Evolutionary conservation across 2,329 filamentous ascomycete species (phyloP).

Genomic region (Ophiostoma quercus): DNA sequence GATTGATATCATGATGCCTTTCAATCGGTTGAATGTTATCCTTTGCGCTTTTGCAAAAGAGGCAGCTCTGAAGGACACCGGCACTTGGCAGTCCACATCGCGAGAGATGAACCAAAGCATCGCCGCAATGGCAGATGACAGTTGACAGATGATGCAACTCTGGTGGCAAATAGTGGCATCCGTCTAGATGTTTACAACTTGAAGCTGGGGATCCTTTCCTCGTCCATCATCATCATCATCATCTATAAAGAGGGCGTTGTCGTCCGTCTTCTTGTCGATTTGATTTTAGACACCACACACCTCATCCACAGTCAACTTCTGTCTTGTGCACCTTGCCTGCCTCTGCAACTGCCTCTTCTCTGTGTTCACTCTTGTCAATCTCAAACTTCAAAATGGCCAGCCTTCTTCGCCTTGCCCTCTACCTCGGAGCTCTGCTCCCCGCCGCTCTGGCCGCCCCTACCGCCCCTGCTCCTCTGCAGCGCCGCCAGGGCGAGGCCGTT

Average conservation of each 20-base stretch:
- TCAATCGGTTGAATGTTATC: not conserved
- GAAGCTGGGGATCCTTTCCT: not conserved
- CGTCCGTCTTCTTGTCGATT: not conserved
- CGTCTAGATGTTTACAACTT: not conserved
- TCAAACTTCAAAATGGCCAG: constrained; percentile 6
- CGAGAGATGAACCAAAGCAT: not conserved
- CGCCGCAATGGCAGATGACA: not conserved
- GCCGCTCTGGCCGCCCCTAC: not conserved
- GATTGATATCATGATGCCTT: not conserved
- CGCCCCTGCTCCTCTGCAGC: constrained; percentile 37
- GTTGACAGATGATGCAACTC: constrained; percentile 6
- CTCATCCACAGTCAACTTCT: not conserved
- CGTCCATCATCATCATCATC: not conserved
- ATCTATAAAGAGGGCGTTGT: not conserved
- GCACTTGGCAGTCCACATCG: constrained; percentile 9
- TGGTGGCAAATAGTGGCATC: not conserved
- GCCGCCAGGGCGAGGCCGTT: constrained; percentile 36
- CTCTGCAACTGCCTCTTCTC: not conserved
- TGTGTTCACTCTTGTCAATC: not conserved
- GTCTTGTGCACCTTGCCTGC: not conserved
- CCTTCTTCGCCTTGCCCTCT: constrained; percentile 5
- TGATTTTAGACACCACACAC: not conserved
- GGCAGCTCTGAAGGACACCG: not conserved
- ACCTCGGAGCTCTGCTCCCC: constrained; percentile 12
- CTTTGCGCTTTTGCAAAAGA: constrained; percentile 10